These are phyloP conservation scores for Sanghuangporus weigelae DNA, from an alignment of 1,284 basidiomycete genomes.

Conservation along the genomic window DNA sequence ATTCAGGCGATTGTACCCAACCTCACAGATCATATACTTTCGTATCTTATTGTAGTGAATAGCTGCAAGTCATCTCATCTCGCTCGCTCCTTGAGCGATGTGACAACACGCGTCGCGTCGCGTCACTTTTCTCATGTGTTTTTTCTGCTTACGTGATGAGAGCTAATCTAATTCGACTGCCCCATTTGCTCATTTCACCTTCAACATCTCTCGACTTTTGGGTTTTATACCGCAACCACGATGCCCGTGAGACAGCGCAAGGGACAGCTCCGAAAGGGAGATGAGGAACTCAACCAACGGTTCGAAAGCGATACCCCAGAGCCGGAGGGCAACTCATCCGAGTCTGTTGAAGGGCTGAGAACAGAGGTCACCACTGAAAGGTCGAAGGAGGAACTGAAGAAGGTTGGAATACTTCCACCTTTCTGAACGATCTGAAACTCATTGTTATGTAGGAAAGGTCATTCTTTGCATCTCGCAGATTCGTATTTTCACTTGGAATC, in stretches of 20 bases:
- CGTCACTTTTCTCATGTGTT: not conserved
- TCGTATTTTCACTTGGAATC: slow-evolving; percentile 45
- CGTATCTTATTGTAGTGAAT: too few species aligned
- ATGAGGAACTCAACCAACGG: not conserved
- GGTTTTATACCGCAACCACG: not conserved
- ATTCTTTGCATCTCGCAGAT: slow-evolving; percentile 31
- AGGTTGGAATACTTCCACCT: not conserved
- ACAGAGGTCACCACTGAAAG: not conserved
- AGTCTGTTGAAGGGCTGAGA: not conserved
- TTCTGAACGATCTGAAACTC: not conserved
- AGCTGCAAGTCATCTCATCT: too few species aligned
- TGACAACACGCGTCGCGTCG: not conserved
- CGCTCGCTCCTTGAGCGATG: not conserved
- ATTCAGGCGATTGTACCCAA: too few species aligned
- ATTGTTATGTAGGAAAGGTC: not conserved
- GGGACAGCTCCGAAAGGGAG: not conserved
- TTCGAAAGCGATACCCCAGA: not conserved
- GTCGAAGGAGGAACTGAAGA: slow-evolving; percentile 6
- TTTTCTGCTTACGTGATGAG: not conserved
- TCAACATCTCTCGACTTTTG: too few species aligned
- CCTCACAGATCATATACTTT: too few species aligned
- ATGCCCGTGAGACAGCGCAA: slow-evolving; percentile 10
- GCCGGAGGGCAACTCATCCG: not conserved
- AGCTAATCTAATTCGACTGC: not conserved
- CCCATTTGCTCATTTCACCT: not conserved